Conservation (phyloP, 1,139 yeast species). For the Torulaspora globosa region DNA sequence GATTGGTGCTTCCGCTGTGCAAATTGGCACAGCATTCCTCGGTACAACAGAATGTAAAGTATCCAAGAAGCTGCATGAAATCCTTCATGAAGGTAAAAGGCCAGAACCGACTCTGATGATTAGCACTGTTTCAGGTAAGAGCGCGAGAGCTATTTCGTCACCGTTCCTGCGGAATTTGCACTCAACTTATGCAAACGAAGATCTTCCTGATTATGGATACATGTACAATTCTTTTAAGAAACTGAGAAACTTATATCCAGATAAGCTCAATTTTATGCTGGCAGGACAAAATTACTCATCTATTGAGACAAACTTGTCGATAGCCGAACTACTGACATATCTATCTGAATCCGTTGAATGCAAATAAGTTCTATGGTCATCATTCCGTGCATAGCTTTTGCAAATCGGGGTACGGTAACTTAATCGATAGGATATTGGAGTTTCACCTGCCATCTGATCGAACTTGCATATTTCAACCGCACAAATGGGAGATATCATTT, state of each 20-base stretch:
- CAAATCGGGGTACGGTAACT: neutral
- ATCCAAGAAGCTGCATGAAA: constrained; percentile 1
- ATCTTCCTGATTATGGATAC: constrained; percentile 42
- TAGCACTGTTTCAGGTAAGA: constrained; percentile 41
- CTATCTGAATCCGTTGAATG: neutral
- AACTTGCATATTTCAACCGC: no score
- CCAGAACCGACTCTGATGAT: constrained; percentile 37
- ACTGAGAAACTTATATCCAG: constrained; percentile 9
- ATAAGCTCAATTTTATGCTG: constrained; percentile 11
- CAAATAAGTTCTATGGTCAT: neutral
- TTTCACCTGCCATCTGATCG: no score
- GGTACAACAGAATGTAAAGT: constrained; percentile 38
- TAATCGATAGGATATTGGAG: no score
- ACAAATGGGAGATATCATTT: no score
- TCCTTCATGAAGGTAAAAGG: neutral
- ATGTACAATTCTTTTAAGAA: constrained; percentile 39
- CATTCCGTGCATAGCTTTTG: neutral
- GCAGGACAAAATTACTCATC: constrained; percentile 15
- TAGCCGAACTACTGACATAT: neutral
- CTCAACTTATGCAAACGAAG: constrained; percentile 6
- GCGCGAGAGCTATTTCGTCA: constrained; percentile 41
- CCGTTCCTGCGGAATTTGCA: constrained; percentile 31
- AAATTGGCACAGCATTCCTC: constrained; percentile 46
- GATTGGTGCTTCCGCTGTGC: constrained; percentile 46
- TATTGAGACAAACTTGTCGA: neutral